phyloP scores from a whole-genome alignment of 768 basidiomycete genomes.

The Rhizopogon vinicolor region DNA sequence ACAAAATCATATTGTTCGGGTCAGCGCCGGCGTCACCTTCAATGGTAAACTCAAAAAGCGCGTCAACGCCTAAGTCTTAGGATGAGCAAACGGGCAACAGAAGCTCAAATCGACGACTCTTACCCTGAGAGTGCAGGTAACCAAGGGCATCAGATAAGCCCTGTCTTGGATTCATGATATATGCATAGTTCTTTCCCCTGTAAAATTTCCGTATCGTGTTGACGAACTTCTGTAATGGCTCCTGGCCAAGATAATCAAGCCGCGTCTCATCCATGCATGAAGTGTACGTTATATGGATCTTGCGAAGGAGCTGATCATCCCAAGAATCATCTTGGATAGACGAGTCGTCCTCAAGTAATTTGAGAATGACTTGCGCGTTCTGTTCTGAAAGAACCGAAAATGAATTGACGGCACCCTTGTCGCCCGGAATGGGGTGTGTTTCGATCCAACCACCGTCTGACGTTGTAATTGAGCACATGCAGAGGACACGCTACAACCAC shows the following conservation, averaged over 20 bases:
- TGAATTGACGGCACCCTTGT: constrained; percentile 67
- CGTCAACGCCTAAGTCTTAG: constrained; percentile 55
- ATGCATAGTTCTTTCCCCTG: constrained; percentile 43
- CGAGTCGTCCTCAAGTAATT: constrained; percentile 52
- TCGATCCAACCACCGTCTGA: constrained; percentile 87
- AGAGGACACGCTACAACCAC: neutral
- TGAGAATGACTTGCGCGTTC: constrained; percentile 75
- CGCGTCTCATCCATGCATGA: constrained; percentile 79
- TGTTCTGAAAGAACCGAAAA: constrained; percentile 70
- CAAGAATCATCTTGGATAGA: constrained; percentile 35
- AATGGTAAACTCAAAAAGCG: constrained; percentile 75
- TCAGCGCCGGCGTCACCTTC: constrained; percentile 87
- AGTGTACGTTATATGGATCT: constrained; percentile 66
- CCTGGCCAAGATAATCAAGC: constrained; percentile 68
- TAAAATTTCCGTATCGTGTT: constrained; percentile 57
- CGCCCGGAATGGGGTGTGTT: constrained; percentile 80
- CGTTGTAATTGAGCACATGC: constrained; percentile 3
- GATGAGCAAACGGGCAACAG: neutral
- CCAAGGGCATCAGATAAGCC: constrained; percentile 81
- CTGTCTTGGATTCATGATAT: constrained; percentile 30
- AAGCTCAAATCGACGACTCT: constrained; percentile 11
- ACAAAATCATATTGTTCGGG: constrained; percentile 80
- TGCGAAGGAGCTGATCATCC: constrained; percentile 55
- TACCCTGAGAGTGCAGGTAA: constrained; percentile 84
- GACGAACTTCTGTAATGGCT: constrained; percentile 67